Evolutionary conservation across 768 basidiomycete species (phyloP).

Genomic region (Rhodotorula babjevae): DNA sequence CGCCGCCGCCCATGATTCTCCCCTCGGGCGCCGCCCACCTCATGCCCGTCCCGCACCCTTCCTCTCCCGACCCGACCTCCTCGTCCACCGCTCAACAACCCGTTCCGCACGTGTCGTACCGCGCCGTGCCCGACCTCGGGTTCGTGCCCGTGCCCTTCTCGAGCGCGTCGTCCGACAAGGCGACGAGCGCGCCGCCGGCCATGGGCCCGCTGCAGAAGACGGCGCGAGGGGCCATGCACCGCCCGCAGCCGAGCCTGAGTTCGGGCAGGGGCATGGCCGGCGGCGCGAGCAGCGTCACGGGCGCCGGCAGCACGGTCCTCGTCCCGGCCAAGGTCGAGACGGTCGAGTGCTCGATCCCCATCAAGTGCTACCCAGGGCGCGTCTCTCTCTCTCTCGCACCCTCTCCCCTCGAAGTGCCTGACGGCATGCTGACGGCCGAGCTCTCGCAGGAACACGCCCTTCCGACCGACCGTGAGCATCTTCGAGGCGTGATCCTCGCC

Average conservation of each 20-base stretch:
- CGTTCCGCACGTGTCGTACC: conserved; percentile 39
- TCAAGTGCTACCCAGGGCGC: conserved; percentile 82
- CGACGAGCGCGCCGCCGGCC: conserved; percentile 6
- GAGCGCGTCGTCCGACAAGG: conserved; percentile 12
- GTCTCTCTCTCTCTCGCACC: conserved; percentile 59
- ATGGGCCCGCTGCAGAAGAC: conserved; percentile 34
- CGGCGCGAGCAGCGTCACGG: conserved; percentile 31
- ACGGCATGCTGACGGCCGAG: neutral
- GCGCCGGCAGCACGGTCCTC: conserved; percentile 38
- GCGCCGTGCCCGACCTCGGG: conserved; percentile 43
- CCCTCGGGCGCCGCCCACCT: conserved; percentile 42
- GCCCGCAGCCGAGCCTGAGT: conserved; percentile 12
- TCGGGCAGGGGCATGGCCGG: conserved; percentile 11
- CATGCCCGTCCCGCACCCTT: conserved; percentile 36
- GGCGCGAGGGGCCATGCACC: conserved; percentile 24
- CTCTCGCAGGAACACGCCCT: conserved; percentile 32
- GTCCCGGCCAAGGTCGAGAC: conserved; percentile 63
- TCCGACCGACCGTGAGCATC: conserved; percentile 27
- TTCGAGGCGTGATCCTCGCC: conserved; percentile 25
- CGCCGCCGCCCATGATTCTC: conserved; percentile 32
- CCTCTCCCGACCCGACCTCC: conserved; percentile 1
- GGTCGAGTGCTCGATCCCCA: conserved; percentile 89
- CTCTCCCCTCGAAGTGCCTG: neutral
- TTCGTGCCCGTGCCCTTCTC: conserved; percentile 43
- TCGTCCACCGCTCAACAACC: neutral